Base-by-base conservation (phyloP, 495 filamentous ascomycete species). In the Cudoniella acicularis region DNA sequence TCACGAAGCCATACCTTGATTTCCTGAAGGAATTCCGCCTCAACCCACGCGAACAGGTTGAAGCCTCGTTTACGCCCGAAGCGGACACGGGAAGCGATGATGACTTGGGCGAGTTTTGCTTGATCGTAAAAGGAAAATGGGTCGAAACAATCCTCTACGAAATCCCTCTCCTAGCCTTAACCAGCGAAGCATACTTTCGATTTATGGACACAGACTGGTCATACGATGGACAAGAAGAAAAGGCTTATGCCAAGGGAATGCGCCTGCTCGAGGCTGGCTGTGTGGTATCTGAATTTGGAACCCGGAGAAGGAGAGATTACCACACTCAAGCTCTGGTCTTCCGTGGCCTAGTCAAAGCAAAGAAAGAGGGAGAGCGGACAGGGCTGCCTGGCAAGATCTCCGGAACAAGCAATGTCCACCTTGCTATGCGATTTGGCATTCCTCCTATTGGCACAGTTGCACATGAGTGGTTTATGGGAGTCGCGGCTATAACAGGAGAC, bases 381-480 rank as follows among this genome's bases (percentile, higher is more conserved):
- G 87, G 86, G 1, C 78, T 82, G 64, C 68, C 75, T 4, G 94
- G 94, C 1, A 84, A 83, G 59, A 78, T 98, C 49, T 83, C 84
- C 1, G 94, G 94, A 0, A 96, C 94, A 1, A 96, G 92, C 70
- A 98, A 98, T 67, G 95, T 98, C 20, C 94, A 98, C 67, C 88
- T 98, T 59, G 94, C 94, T 17, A 95, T 95, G 89, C 89, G 90
- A 67, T 90, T 93, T 69, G 83, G 82, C 20, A 80, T 94, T 24
- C 73, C 82, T 8, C 89, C 93, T 0, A 84, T 98, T 18, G 94
- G 94, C 16, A 98, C 94, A 1, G 92, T 98, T 1, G 94, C 95
- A 0, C 94, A 98, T 62, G 94, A 98, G 73, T 98, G 95, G 95
- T 97, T 96, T 75, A 98, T 98, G 94, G 90, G 90, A 42, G 90